Percentiles rank a stretch among this genome's conserved stretches.
Conservation (phyloP, 2,329 filamentous ascomycete genomes). For the Colletotrichum spinosum region DNA sequence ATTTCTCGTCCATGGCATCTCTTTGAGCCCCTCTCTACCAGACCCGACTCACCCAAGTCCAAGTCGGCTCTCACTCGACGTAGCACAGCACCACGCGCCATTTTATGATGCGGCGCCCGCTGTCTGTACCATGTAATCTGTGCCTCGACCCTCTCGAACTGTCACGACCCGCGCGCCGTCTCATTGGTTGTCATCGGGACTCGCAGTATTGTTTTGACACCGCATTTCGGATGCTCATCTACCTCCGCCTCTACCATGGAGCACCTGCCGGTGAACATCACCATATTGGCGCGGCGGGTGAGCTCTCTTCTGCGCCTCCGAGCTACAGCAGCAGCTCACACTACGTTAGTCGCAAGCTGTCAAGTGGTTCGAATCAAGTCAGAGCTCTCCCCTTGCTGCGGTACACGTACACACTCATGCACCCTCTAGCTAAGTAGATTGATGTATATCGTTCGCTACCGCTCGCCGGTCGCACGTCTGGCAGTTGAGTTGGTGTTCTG, state of each 20-base stretch:
- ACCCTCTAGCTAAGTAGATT: neutral
- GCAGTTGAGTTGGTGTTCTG: too few species aligned
- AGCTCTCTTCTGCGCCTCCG: slow-evolving; percentile 11
- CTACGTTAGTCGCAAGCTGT: slow-evolving; percentile 25
- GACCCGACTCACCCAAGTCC: slow-evolving; percentile 17
- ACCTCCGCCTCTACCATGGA: slow-evolving; percentile 10
- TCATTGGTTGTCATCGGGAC: slow-evolving; percentile 15
- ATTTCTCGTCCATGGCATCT: slow-evolving; percentile 33
- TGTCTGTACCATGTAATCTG: slow-evolving; percentile 10
- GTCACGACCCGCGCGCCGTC: slow-evolving; percentile 8
- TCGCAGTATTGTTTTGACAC: slow-evolving; percentile 16
- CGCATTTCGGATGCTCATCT: slow-evolving; percentile 13
- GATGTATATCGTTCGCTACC: too few species aligned
- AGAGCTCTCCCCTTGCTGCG: slow-evolving; percentile 24
- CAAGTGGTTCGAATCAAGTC: slow-evolving; percentile 12
- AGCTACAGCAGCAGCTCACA: slow-evolving; percentile 12
- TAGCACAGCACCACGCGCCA: neutral
- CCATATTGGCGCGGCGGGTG: slow-evolving; percentile 15
- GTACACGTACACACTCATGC: slow-evolving; percentile 19
- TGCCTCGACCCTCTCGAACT: slow-evolving; percentile 6
- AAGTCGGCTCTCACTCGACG: slow-evolving; percentile 15
- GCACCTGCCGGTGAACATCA: slow-evolving; percentile 22
- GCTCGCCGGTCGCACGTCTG: too few species aligned
- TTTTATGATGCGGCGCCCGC: slow-evolving; percentile 30
- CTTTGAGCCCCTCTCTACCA: slow-evolving; percentile 33